These are phyloP conservation scores for Globisporangium spinosum DNA, from an alignment of 352 stramenopile species.

Conservation along the genomic window DNA sequence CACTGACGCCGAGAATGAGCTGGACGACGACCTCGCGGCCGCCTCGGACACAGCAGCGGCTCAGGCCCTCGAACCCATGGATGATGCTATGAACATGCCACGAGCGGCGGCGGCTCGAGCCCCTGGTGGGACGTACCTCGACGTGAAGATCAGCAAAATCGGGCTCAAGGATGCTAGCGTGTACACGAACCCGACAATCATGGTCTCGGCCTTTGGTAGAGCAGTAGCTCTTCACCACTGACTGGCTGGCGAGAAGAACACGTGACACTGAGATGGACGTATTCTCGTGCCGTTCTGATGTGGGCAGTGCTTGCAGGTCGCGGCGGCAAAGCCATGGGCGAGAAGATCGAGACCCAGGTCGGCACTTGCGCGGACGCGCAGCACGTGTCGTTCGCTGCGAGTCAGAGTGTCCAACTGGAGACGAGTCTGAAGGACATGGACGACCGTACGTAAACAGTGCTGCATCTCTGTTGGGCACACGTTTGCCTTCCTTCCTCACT, in stretches of 20 bases:
- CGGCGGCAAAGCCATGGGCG: conserved; percentile 47
- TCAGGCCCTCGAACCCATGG: background rate
- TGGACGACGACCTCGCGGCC: conserved; percentile 18
- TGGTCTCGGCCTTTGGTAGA: conserved; percentile 57
- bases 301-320: conserved; percentile 26
- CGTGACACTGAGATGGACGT: background rate
- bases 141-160: conserved; percentile 50
- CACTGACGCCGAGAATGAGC: conserved; percentile 19
- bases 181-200: conserved; percentile 63
- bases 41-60: background rate
- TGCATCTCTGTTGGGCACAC: background rate
- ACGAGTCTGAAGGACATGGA: conserved; percentile 50
- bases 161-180: conserved; percentile 59
- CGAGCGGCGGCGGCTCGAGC: conserved; percentile 1
- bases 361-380: conserved; percentile 35
- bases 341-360: conserved; percentile 45
- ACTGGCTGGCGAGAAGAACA: background rate
- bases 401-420: conserved; percentile 32
- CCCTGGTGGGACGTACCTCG: conserved; percentile 41
- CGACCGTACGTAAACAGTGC: conserved; percentile 25
- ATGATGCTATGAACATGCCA: background rate
- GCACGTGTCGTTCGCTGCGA: conserved; percentile 46
- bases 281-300: background rate
- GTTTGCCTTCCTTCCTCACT: background rate
- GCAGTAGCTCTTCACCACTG: background rate